phyloP scores from a whole-genome alignment of 1,284 basidiomycete species.

The Tetrapyrgos nigripes region DNA sequence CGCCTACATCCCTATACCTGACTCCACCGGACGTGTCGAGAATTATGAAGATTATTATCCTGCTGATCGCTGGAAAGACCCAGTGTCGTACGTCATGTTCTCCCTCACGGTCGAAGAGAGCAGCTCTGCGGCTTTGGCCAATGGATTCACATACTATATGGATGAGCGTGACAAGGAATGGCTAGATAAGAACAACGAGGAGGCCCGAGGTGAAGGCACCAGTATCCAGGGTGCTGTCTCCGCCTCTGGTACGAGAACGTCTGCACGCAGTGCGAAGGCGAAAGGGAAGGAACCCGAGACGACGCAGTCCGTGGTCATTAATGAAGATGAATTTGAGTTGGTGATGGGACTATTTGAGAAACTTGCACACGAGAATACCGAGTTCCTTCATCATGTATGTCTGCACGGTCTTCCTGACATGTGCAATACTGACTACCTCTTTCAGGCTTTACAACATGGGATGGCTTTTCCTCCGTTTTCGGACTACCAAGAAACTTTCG shows the following conservation, averaged over 20 bases:
- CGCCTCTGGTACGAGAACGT: conserved; percentile 55
- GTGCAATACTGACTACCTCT: conserved; percentile 8
- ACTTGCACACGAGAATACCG: conserved; percentile 89
- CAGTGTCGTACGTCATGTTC: conserved; percentile 82
- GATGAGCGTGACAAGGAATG: conserved; percentile 97
- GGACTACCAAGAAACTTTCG: conserved; percentile 80
- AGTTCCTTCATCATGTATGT: conserved; percentile 90
- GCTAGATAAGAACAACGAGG: conserved; percentile 92
- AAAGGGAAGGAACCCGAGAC: conserved; percentile 82
- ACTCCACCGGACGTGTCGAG: conserved; percentile 83
- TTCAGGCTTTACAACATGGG: conserved; percentile 65
- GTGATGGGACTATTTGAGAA: conserved; percentile 96
- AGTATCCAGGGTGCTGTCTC: conserved; percentile 76
- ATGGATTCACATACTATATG: conserved; percentile 89
- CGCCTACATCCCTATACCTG: conserved; percentile 92
- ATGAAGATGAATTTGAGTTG: conserved; percentile 93
- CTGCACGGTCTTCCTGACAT: conserved; percentile 7
- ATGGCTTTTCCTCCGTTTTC: conserved; percentile 80
- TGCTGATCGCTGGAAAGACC: conserved; percentile 73
- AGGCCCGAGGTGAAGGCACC: conserved; percentile 86
- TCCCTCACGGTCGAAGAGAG: conserved; percentile 91
- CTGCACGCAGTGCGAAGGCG: conserved; percentile 71
- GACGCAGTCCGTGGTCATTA: conserved; percentile 66
- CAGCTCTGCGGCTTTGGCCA: conserved; percentile 58
- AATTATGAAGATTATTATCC: conserved; percentile 82